Percentiles rank a stretch among this genome's conserved stretches.
phyloP scores from a whole-genome alignment of 1,139 yeast species.

The Taiozyma sp. region DNA sequence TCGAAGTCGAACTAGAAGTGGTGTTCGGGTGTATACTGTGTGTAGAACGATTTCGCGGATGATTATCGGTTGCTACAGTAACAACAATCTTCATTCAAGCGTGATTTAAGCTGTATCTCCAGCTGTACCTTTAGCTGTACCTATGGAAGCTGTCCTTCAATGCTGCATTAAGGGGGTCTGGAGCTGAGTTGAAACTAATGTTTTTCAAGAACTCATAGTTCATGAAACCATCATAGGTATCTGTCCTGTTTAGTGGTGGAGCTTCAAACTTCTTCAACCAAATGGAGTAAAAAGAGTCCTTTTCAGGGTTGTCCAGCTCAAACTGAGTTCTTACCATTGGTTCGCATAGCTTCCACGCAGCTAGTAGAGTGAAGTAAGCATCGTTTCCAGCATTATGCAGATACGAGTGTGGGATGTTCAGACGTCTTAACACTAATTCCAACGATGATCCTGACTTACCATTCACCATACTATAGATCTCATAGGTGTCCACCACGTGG shows the following conservation, averaged over 20 bases:
- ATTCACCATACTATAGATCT: slow-evolving; percentile 40
- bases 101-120: no score
- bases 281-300: neutral
- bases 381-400: slow-evolving; percentile 80
- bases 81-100: neutral
- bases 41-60: neutral
- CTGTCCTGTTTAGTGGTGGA: neutral
- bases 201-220: neutral
- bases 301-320: neutral
- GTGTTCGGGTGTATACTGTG: neutral
- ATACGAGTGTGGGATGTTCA: slow-evolving; percentile 52
- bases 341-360: neutral
- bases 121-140: neutral
- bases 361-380: slow-evolving; percentile 47
- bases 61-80: neutral
- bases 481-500: slow-evolving; percentile 44
- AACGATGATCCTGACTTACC: slow-evolving; percentile 38
- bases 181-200: neutral
- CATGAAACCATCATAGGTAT: neutral
- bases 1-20: neutral
- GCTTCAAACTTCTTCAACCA: neutral
- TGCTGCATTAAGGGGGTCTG: neutral
- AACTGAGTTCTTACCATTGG: neutral
- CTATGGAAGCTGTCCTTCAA: neutral
- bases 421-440: slow-evolving; percentile 40